Percentiles rank a stretch among this genome's conserved stretches.
Evolutionary conservation across 345 rosid species (phyloP).

Genomic region (Sapria himalayana): DNA sequence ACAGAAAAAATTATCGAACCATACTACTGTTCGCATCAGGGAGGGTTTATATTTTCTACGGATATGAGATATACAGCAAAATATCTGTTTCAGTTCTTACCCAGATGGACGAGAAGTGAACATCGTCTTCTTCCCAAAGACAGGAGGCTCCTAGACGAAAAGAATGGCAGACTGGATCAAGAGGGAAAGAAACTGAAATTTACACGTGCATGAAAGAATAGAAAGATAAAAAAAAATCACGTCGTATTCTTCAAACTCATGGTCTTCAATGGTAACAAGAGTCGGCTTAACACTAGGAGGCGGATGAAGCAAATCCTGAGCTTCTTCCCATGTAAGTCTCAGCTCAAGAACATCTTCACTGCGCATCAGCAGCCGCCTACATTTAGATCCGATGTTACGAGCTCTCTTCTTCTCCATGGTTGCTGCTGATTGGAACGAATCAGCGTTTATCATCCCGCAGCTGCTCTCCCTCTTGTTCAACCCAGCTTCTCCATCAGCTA

Average conservation of each 20-base stretch:
- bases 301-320: slow-evolving; percentile 77
- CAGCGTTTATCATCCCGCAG: slow-evolving; percentile 19
- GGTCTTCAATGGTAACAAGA: slow-evolving; percentile 43
- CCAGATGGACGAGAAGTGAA: slow-evolving; percentile 34
- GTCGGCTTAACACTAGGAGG: slow-evolving; percentile 37
- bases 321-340: slow-evolving; percentile 77
- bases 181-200: too few relatives aligned
- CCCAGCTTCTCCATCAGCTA: slow-evolving; percentile 23
- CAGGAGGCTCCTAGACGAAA: slow-evolving; percentile 60
- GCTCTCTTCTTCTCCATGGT: slow-evolving; percentile 42
- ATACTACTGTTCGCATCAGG: not conserved
- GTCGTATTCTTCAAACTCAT: slow-evolving; percentile 81
- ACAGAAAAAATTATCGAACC: not conserved
- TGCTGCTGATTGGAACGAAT: slow-evolving; percentile 14
- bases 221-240: slow-evolving; percentile 32
- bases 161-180: too few relatives aligned
- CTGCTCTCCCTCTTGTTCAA: slow-evolving; percentile 25
- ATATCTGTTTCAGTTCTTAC: slow-evolving; percentile 19
- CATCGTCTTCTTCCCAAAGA: slow-evolving; percentile 73
- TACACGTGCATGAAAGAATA: too few relatives aligned
- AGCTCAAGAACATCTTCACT: slow-evolving; percentile 56
- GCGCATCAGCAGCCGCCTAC: slow-evolving; percentile 47
- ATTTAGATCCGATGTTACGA: slow-evolving; percentile 57
- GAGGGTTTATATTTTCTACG: not conserved
- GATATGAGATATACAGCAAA: slow-evolving; percentile 1